Percentiles rank a stretch among this genome's conserved stretches.
phyloP scores from a whole-genome alignment of 768 basidiomycete genomes.

The Gymnopilus dilepis region DNA sequence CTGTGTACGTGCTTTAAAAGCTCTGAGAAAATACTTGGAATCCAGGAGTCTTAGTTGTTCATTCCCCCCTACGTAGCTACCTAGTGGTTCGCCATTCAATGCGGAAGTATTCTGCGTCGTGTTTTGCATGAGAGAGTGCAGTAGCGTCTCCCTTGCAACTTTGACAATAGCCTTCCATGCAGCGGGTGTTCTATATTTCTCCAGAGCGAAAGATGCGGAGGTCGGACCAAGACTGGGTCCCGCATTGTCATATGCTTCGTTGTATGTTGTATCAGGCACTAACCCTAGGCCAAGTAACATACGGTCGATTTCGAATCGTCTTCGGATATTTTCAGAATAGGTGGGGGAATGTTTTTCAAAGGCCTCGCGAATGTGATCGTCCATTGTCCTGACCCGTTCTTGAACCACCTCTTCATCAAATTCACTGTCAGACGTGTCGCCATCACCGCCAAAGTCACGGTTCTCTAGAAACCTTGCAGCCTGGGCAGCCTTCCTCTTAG shows the following conservation, averaged over 20 bases:
- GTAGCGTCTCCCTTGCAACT: not conserved
- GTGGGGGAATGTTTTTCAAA: no score
- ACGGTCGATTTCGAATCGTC: no score
- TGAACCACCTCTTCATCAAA: not conserved
- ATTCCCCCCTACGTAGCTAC: not conserved
- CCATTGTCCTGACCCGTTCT: no score
- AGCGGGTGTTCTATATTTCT: not conserved
- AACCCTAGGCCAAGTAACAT: no score
- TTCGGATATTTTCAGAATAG: no score
- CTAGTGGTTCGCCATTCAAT: not conserved
- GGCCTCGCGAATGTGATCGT: no score
- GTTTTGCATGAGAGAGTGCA: not conserved
- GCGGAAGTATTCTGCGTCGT: not conserved
- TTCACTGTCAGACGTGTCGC: not conserved
- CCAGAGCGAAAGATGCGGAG: not conserved
- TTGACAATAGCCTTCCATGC: slow-evolving; percentile 11
- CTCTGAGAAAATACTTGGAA: not conserved
- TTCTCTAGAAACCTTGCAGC: not conserved
- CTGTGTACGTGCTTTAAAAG: slow-evolving; percentile 15
- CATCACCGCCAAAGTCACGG: not conserved
- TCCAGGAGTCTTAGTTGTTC: not conserved
- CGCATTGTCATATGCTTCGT: not conserved
- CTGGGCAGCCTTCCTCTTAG: slow-evolving; percentile 13
- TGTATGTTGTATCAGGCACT: no score
- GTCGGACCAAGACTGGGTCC: not conserved